phyloP scores from a whole-genome alignment of 805 yeast genomes.

The Candida maltosa region DNA sequence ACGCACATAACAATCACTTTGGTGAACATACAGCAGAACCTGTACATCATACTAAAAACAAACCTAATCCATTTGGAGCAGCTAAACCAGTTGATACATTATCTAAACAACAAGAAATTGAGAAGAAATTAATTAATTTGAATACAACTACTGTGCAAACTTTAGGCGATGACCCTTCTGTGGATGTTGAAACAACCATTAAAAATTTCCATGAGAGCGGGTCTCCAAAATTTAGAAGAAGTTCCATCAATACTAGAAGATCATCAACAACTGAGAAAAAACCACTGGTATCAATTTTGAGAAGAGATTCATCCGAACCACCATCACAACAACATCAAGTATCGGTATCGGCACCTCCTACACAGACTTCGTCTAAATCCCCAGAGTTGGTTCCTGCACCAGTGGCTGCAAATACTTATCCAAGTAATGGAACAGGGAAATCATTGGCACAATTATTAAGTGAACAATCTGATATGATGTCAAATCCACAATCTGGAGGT shows the following conservation, averaged over 20 bases:
- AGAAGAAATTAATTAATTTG: slow-evolving; percentile 30
- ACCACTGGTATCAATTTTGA: slow-evolving; percentile 17
- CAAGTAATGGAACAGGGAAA: slow-evolving; percentile 21
- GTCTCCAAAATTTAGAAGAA: slow-evolving; percentile 9
- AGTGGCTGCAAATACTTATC: slow-evolving; percentile 1
- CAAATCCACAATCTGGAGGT: slow-evolving; percentile 9
- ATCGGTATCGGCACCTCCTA: background rate
- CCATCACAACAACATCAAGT: background rate
- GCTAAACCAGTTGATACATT: slow-evolving; percentile 85
- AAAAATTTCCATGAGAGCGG: slow-evolving; percentile 12
- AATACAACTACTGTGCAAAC: slow-evolving; percentile 33
- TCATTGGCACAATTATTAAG: slow-evolving; percentile 40
- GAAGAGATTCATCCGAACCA: slow-evolving; percentile 16
- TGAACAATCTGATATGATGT: slow-evolving; percentile 10
- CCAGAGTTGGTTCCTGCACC: slow-evolving; percentile 3
- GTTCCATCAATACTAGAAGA: slow-evolving; percentile 3
- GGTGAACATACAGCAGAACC: slow-evolving; percentile 7
- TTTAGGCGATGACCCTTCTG: slow-evolving; percentile 14
- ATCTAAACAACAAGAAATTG: slow-evolving; percentile 62
- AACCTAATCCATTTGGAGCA: slow-evolving; percentile 72
- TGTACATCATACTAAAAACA: slow-evolving; percentile 28
- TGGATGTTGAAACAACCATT: slow-evolving; percentile 9
- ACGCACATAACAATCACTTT: no score
- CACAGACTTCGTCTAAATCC: background rate
- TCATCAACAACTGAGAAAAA: slow-evolving; percentile 7